Conservation (phyloP, 164 flowering plant genomes). For the Stephania japonica region DNA sequence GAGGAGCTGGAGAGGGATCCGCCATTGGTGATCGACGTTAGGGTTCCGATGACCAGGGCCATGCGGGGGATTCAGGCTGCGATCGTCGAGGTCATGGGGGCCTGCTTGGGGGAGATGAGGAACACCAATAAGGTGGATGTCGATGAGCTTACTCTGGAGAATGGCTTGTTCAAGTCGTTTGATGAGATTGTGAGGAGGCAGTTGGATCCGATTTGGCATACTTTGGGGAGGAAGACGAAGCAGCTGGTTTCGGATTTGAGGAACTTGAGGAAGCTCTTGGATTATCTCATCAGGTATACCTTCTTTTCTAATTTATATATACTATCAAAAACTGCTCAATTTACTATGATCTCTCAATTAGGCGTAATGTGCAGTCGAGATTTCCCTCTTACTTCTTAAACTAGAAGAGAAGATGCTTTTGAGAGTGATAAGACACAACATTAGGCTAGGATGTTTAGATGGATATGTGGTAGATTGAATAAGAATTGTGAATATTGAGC, state of each 20-base stretch:
- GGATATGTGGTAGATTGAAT: too few relatives aligned
- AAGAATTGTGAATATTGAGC: too few relatives aligned
- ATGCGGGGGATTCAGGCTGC: slow-evolving; percentile 94
- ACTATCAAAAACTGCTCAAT: too few relatives aligned
- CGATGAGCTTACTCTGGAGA: slow-evolving; percentile 94
- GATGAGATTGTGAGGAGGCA: slow-evolving; percentile 94
- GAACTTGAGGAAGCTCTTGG: slow-evolving; percentile 85
- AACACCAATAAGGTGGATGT: slow-evolving; percentile 97
- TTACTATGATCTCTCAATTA: too few relatives aligned
- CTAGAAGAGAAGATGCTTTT: too few relatives aligned
- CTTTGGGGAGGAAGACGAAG: slow-evolving; percentile 83
- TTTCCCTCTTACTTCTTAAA: too few relatives aligned
- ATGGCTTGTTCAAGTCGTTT: slow-evolving; percentile 88
- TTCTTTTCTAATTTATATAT: too few relatives aligned
- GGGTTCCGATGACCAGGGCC: slow-evolving; percentile 55
- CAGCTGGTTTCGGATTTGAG: slow-evolving; percentile 95
- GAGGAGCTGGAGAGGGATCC: slow-evolving; percentile 82
- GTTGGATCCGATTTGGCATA: slow-evolving; percentile 98
- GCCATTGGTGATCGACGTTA: slow-evolving; percentile 73
- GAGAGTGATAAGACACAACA: too few relatives aligned
- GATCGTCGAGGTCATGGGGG: slow-evolving; percentile 86
- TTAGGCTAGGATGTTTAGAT: too few relatives aligned
- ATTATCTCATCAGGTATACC: slow-evolving; percentile 81
- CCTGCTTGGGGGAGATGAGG: slow-evolving; percentile 94
- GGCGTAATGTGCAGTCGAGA: too few relatives aligned